phyloP scores from a whole-genome alignment of 2,329 filamentous ascomycete genomes.

The Hymenoscyphus albidus region DNA sequence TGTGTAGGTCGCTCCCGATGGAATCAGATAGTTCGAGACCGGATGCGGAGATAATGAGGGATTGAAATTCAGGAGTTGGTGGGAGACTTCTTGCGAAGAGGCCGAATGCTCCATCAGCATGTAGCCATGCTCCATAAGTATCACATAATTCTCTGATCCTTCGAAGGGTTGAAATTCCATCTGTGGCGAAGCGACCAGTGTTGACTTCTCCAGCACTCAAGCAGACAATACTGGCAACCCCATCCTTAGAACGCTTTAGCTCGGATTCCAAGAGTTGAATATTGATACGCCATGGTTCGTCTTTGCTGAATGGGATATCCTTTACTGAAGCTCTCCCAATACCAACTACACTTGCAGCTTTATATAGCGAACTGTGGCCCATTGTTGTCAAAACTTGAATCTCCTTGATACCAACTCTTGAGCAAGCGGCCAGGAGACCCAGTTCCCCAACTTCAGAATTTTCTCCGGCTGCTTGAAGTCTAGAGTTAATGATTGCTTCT shows the following conservation, averaged over 20 bases:
- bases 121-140: slow-evolving; percentile 74
- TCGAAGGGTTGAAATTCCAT: slow-evolving; percentile 42
- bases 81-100: slow-evolving; percentile 70
- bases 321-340: slow-evolving; percentile 68
- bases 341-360: slow-evolving; percentile 79
- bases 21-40: slow-evolving; percentile 82
- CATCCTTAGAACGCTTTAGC: slow-evolving; percentile 44
- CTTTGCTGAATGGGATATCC: slow-evolving; percentile 48
- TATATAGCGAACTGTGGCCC: slow-evolving; percentile 78
- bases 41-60: slow-evolving; percentile 47
- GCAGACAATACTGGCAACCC: slow-evolving; percentile 68
- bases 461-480: slow-evolving; percentile 32
- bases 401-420: slow-evolving; percentile 57
- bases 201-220: slow-evolving; percentile 91
- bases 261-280: slow-evolving; percentile 59
- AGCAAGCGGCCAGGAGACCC: slow-evolving; percentile 66
- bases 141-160: slow-evolving; percentile 67
- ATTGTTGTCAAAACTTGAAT: slow-evolving; percentile 77
- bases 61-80: slow-evolving; percentile 50
- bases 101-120: slow-evolving; percentile 89
- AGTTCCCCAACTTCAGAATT: slow-evolving; percentile 58
- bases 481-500: slow-evolving; percentile 55
- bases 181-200: slow-evolving; percentile 73
- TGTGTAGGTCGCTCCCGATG: slow-evolving; percentile 83
- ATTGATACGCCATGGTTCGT: slow-evolving; percentile 67